Evolutionary conservation across 1,284 basidiomycete species (phyloP).

Genomic region (Fomitopsis pinicola): DNA sequence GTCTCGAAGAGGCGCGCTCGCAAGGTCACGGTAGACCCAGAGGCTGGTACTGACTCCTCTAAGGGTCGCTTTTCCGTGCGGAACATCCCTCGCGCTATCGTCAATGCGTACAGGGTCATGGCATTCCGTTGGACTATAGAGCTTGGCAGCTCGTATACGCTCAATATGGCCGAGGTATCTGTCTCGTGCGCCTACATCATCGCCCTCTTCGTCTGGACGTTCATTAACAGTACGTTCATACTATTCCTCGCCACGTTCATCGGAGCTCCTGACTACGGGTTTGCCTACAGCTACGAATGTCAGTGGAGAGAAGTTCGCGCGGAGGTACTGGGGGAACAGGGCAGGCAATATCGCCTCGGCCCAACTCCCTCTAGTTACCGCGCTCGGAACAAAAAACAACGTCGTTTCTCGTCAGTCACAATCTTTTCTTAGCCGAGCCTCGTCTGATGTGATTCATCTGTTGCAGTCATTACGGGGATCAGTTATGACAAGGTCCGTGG

Average conservation of each 20-base stretch:
- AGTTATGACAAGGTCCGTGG: conserved; percentile 47
- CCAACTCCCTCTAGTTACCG: conserved; percentile 68
- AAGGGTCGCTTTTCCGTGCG: conserved; percentile 18
- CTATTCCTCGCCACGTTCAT: not conserved
- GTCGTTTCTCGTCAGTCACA: conserved; percentile 28
- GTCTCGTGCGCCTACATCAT: conserved; percentile 41
- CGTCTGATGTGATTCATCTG: no score
- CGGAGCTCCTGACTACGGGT: not conserved
- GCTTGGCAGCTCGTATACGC: conserved; percentile 35
- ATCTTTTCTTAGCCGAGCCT: no score
- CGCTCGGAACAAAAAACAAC: conserved; percentile 73
- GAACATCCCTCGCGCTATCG: conserved; percentile 32
- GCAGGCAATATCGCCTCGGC: conserved; percentile 62
- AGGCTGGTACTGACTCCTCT: conserved; percentile 10
- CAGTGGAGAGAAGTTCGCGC: conserved; percentile 30
- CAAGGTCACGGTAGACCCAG: conserved; percentile 15
- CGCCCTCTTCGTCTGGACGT: conserved; percentile 43
- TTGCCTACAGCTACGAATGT: conserved; percentile 31
- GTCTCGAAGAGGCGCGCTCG: conserved; percentile 6
- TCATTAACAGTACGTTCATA: conserved; percentile 43
- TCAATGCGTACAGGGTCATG: conserved; percentile 44
- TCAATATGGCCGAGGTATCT: conserved; percentile 45
- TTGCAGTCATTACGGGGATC: conserved; percentile 51
- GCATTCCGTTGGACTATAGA: conserved; percentile 46
- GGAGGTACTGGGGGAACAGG: conserved; percentile 43